phyloP scores from a whole-genome alignment of 176 grass and related monocot genomes.

The Cymbopogon citratus region DNA sequence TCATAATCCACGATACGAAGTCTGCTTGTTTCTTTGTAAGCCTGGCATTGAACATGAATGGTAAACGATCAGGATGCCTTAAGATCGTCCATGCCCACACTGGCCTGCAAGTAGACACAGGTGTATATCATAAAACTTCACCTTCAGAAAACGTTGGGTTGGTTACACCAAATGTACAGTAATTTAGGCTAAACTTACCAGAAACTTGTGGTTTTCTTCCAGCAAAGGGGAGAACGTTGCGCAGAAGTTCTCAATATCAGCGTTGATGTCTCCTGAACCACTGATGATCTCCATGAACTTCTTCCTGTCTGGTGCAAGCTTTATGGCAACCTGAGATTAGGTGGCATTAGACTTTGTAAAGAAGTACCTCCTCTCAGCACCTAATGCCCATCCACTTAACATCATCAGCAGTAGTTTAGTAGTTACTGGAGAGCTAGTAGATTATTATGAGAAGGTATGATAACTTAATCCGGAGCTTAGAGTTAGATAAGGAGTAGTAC shows the following conservation, averaged over 20 bases:
- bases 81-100: slow-evolving; percentile 65
- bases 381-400: not conserved
- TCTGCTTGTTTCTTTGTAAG: not conserved
- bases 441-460: not conserved
- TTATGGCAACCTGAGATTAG: slow-evolving; percentile 60
- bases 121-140: not conserved
- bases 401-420: not conserved
- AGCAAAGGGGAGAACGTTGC: slow-evolving; percentile 50
- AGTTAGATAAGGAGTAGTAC: slow-evolving; percentile 34
- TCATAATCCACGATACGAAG: not conserved
- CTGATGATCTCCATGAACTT: slow-evolving; percentile 83
- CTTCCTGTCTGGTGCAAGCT: slow-evolving; percentile 77
- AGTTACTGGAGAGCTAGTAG: not conserved
- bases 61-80: slow-evolving; percentile 46
- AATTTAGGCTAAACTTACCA: slow-evolving; percentile 33
- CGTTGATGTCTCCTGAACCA: slow-evolving; percentile 57
- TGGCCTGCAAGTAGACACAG: slow-evolving; percentile 40
- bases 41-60: not conserved
- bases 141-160: slow-evolving; percentile 1
- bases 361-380: not conserved
- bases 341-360: not conserved
- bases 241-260: slow-evolving; percentile 70
- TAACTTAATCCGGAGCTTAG: not conserved
- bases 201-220: slow-evolving; percentile 71
- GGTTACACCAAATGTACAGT: not conserved